These are phyloP conservation scores for Coccomyxa sp. DNA, from an alignment of 139 green algal species.

Conservation along the genomic window DNA sequence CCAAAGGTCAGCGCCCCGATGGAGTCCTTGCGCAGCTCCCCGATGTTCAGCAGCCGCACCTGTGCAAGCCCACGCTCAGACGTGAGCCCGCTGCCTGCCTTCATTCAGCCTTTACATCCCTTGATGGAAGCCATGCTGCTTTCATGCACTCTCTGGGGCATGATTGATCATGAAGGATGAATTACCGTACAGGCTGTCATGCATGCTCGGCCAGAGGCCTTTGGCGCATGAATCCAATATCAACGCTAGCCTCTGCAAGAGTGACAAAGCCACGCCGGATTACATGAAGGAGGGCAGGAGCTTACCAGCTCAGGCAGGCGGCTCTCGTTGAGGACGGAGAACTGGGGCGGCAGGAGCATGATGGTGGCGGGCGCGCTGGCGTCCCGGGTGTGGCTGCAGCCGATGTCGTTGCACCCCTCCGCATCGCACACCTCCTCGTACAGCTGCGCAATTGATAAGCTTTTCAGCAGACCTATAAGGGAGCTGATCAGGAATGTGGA, in stretches of 20 bases:
- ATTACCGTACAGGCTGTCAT: too few species aligned
- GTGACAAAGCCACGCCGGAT: neutral
- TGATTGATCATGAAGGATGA: too few species aligned
- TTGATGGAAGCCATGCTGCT: too few species aligned
- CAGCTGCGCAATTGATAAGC: neutral
- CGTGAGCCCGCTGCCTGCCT: too few species aligned
- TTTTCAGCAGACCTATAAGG: too few species aligned
- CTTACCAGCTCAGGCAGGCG: neutral
- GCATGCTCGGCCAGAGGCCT: too few species aligned
- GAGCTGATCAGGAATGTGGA: too few species aligned
- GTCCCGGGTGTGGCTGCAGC: neutral
- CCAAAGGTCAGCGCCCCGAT: conserved; percentile 8
- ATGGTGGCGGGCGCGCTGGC: neutral
- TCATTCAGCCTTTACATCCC: too few species aligned
- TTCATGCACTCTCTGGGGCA: too few species aligned
- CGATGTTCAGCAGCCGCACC: conserved; percentile 7
- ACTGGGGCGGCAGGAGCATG: neutral
- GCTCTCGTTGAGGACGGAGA: neutral
- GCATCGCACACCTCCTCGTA: conserved; percentile 4
- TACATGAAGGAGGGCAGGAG: neutral
- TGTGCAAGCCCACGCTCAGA: neutral
- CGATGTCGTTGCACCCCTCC: neutral
- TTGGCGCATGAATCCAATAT: too few species aligned
- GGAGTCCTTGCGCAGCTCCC: neutral
- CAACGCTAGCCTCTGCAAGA: too few species aligned